A percentile compares a stretch with the other conserved stretches of the same genome.
These are phyloP conservation scores for Diaporthe citrichinensis DNA, from an alignment of 2,329 filamentous ascomycete species.

Conservation along the genomic window DNA sequence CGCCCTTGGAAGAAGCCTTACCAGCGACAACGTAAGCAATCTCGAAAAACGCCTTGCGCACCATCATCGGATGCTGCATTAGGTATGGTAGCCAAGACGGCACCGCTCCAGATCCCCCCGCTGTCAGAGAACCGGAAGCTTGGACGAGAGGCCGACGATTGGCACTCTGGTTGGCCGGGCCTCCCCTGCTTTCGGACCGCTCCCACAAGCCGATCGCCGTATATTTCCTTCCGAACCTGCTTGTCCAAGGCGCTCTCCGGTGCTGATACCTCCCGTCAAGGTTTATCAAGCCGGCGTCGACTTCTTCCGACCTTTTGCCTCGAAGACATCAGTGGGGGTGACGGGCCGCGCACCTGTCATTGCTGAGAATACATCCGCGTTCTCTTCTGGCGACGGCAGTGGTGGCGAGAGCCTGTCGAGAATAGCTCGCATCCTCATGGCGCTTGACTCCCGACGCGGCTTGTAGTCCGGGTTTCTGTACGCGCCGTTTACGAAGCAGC, in stretches of 20 bases:
- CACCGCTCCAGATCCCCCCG: constrained; percentile 8
- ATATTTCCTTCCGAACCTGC: not conserved
- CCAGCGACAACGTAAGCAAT: constrained; percentile 22
- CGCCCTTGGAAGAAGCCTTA: not conserved
- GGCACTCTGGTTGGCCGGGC: not conserved
- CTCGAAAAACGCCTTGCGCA: constrained; percentile 25
- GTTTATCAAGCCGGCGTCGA: not conserved
- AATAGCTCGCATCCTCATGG: constrained; percentile 27
- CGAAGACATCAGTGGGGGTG: constrained; percentile 7
- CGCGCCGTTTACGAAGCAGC: constrained; percentile 38
- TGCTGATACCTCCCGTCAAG: not conserved
- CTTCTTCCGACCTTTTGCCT: constrained; percentile 8
- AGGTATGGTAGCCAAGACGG: constrained; percentile 26
- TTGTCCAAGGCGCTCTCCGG: not conserved
- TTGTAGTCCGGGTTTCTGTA: constrained; percentile 38
- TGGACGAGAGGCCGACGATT: not conserved
- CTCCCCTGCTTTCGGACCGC: constrained; percentile 5
- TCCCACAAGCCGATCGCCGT: not conserved
- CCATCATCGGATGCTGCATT: constrained; percentile 23
- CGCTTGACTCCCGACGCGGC: constrained; percentile 37
- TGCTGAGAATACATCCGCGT: constrained; percentile 33
- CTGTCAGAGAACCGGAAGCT: constrained; percentile 24
- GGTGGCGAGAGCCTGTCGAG: constrained; percentile 35
- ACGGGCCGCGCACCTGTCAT: constrained; percentile 39
- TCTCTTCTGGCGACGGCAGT: constrained; percentile 10